Base-by-base conservation (phyloP, 2,329 filamentous ascomycete species). In the Trichoderma breve region DNA sequence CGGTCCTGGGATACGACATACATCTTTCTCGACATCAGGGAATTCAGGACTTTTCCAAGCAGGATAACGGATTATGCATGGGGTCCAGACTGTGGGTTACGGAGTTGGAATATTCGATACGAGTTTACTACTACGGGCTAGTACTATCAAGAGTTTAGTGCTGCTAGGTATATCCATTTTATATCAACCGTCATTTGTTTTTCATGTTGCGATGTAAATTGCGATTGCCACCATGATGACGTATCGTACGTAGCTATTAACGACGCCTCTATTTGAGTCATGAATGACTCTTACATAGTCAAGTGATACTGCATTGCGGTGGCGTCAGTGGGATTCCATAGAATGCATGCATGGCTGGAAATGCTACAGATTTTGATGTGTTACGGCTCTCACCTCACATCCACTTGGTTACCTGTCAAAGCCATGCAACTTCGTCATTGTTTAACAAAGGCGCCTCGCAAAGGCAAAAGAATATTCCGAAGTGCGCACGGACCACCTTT, bases 51-150 rank as follows among this genome's bases (percentile, higher is more conserved):
- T 73, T 21, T 63, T 58, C 32, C 62, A 72, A 76, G 74, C 74
- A 76, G 76, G 73, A 71, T 36, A 73, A 76, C 74, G 73, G 74
- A 73, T 24, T 74, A 77, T 77, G 75, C 66, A 77, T 76, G 47
- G 55, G 71, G 51, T 63, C 58, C 61, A 72, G 63, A 62, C 43
- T 61, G 43, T 68, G 70, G 57, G 39, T 62, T 63, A 61, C 21
- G 70, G 70, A 67, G 43, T 72, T 72, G 30, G 66, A 62, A 63
- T 18, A 63, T 68, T 62, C 18, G 58, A 66, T 67, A 58, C 34
- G 51, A 51, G 9, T 62, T 57, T 61, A 26, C 66, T 61, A n/a
- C 39, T 36, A 69, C 26, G n/a, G 26, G 51, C 28, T 55, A 64
- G 18, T 21, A 14, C 30, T 34, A 34, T 12, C n/a, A 34, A 14